These are phyloP conservation scores for Verticillium albo-atrum DNA, from an alignment of 2,329 filamentous ascomycete genomes.

Conservation along the genomic window DNA sequence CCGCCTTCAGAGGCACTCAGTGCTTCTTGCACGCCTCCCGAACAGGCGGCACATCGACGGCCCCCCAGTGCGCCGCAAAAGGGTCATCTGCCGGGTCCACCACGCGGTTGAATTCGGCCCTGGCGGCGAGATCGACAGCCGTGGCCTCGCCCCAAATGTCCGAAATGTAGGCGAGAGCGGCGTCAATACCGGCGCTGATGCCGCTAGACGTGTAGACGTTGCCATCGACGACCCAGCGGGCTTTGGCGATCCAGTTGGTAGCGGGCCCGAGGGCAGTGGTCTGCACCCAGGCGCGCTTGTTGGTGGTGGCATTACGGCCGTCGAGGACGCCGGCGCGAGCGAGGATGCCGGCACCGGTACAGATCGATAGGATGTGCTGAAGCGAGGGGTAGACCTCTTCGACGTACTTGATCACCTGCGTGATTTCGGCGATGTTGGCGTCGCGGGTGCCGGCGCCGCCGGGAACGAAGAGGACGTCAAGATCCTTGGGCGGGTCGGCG, in stretches of 20 bases:
- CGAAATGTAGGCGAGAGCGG: constrained; percentile 30
- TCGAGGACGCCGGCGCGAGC: constrained; percentile 58
- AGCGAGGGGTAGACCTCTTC: constrained; percentile 38
- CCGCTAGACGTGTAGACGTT: constrained; percentile 65
- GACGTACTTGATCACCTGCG: constrained; percentile 33
- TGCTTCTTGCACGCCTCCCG: neutral
- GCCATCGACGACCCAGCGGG: constrained; percentile 61
- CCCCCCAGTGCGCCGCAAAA: constrained; percentile 35
- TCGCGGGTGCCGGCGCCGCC: constrained; percentile 50
- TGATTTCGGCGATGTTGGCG: constrained; percentile 16
- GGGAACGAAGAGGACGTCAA: constrained; percentile 63
- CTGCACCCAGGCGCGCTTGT: constrained; percentile 53
- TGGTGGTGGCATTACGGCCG: constrained; percentile 58
- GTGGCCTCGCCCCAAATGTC: constrained; percentile 44
- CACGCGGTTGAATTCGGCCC: constrained; percentile 53
- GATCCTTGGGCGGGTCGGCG: constrained; percentile 40
- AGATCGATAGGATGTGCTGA: constrained; percentile 58
- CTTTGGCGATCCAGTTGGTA: constrained; percentile 56
- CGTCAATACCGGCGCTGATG: constrained; percentile 31
- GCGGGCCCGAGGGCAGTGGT: constrained; percentile 41
- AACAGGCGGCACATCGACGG: neutral
- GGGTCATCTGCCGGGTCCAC: constrained; percentile 46
- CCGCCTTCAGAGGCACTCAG: neutral
- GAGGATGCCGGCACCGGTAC: constrained; percentile 58
- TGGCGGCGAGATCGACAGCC: constrained; percentile 38